Conservation (phyloP, 108 stramenopile genomes). For the Cylindrotheca closterium region DNA sequence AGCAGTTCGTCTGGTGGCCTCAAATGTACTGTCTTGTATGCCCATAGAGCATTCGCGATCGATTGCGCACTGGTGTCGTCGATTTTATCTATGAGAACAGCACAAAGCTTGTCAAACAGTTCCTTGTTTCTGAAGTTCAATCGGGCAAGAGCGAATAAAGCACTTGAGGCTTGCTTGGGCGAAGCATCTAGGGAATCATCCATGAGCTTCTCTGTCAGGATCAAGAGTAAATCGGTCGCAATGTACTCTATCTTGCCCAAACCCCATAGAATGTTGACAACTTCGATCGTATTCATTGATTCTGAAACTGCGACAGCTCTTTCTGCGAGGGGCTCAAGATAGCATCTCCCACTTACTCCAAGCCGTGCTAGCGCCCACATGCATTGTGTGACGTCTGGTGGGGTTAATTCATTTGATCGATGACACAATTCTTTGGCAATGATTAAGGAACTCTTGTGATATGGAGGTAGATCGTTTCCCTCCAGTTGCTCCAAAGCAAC, state of each 20-base stretch:
- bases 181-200: conserved; percentile 15
- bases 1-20: conserved; percentile 49
- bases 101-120: conserved; percentile 42
- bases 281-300: conserved; percentile 47
- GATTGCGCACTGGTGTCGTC: conserved; percentile 58
- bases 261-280: conserved; percentile 67
- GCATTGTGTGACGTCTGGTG: conserved; percentile 58
- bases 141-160: conserved; percentile 58
- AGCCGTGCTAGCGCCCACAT: conserved; percentile 68
- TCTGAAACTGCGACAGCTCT: conserved; percentile 27
- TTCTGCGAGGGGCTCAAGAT: conserved; percentile 17
- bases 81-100: conserved; percentile 39
- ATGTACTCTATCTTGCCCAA: conserved; percentile 45
- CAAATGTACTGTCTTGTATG: conserved; percentile 42
- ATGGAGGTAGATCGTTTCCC: conserved; percentile 39
- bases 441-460: conserved; percentile 32
- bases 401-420: conserved; percentile 40
- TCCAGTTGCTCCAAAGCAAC: conserved; percentile 15
- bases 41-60: conserved; percentile 71
- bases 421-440: conserved; percentile 33
- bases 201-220: conserved; percentile 33
- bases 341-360: conserved; percentile 19
- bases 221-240: conserved; percentile 26
- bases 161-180: conserved; percentile 57
- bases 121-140: conserved; percentile 52